Conservation (phyloP, 2,329 filamentous ascomycete species). For the Fusarium kyushuense region DNA sequence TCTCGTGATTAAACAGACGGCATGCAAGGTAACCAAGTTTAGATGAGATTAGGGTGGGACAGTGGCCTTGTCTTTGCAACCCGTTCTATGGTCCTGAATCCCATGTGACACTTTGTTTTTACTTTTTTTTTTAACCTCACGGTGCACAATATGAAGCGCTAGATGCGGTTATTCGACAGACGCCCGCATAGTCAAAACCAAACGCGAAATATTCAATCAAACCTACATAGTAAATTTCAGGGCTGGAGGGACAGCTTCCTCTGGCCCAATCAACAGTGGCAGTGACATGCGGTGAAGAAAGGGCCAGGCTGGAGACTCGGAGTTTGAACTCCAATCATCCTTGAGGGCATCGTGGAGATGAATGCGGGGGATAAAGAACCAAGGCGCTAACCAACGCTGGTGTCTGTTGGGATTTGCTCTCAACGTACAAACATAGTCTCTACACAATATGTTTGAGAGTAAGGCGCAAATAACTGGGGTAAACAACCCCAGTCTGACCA, state of each 20-base stretch:
- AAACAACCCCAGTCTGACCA: neutral
- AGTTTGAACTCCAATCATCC: slow-evolving; percentile 35
- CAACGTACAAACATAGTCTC: too few relatives aligned
- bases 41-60: slow-evolving; percentile 1
- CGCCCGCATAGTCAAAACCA: slow-evolving; percentile 4
- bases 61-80: slow-evolving; percentile 2
- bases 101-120: slow-evolving; percentile 25
- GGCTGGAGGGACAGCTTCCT: slow-evolving; percentile 26
- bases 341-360: slow-evolving; percentile 40
- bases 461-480: slow-evolving; percentile 6
- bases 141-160: slow-evolving; percentile 26
- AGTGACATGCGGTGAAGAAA: slow-evolving; percentile 47
- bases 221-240: slow-evolving; percentile 24
- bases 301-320: slow-evolving; percentile 19
- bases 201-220: slow-evolving; percentile 31
- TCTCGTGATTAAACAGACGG: slow-evolving; percentile 6
- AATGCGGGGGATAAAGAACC: slow-evolving; percentile 43
- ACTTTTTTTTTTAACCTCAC: slow-evolving; percentile 22
- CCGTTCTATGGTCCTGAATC: slow-evolving; percentile 17
- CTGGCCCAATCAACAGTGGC: slow-evolving; percentile 13
- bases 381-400: slow-evolving; percentile 25
- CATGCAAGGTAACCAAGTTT: slow-evolving; percentile 4
- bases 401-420: slow-evolving; percentile 37
- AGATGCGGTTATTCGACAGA: slow-evolving; percentile 14
- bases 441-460: slow-evolving; percentile 1